Evolutionary conservation across 2,329 filamentous ascomycete genomes (phyloP).

Genomic region (Botrytis paeoniae): DNA sequence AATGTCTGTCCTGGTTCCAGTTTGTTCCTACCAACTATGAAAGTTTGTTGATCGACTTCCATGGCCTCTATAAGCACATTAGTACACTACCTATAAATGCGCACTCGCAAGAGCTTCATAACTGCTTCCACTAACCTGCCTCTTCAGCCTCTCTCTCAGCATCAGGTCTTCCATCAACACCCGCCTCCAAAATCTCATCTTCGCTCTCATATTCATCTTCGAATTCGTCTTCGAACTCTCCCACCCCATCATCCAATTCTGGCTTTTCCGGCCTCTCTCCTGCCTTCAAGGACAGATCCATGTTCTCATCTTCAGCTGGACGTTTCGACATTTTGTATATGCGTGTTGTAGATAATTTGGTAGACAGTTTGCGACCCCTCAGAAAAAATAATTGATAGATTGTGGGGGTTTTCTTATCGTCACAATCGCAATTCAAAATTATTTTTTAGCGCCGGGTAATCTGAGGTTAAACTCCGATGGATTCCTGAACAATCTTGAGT

Average conservation of each 20-base stretch:
- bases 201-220: conserved; percentile 88
- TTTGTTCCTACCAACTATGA: conserved; percentile 92
- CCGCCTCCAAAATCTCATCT: conserved; percentile 91
- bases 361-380: conserved; percentile 17
- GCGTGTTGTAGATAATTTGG: conserved; percentile 10
- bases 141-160: conserved; percentile 90
- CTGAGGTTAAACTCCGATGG: conserved; percentile 3
- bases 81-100: conserved; percentile 23
- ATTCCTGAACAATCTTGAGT: conserved; percentile 10
- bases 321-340: conserved; percentile 56
- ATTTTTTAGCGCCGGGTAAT: conserved; percentile 19
- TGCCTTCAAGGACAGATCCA: conserved; percentile 54
- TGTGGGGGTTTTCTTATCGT: conserved; percentile 29
- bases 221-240: conserved; percentile 93
- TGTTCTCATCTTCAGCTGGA: conserved; percentile 48
- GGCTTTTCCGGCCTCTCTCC: conserved; percentile 62
- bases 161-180: conserved; percentile 88
- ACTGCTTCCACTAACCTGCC: conserved; percentile 50
- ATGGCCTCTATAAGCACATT: conserved; percentile 60
- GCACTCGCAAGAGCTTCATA: neutral
- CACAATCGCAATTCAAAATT: conserved; percentile 16
- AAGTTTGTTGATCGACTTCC: conserved; percentile 91
- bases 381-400: conserved; percentile 14
- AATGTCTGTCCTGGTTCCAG: conserved; percentile 88
- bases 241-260: conserved; percentile 58